A percentile compares a stretch with the other conserved stretches of the same genome.
phyloP scores from a whole-genome alignment of 768 basidiomycete genomes.

The Cyclocybe cylindracea region DNA sequence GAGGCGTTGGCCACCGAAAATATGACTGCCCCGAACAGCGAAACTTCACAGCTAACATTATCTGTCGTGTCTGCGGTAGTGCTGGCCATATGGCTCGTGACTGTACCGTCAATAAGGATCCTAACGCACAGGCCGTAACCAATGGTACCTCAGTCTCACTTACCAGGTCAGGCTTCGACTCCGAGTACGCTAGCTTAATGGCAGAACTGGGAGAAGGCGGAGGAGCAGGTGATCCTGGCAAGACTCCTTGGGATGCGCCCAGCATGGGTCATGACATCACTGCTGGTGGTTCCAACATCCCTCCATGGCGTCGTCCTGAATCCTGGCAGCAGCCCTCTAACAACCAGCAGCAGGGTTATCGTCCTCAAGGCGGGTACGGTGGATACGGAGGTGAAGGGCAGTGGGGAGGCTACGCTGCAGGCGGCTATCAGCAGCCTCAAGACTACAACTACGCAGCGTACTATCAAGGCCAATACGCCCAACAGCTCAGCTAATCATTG shows the following conservation, averaged over 20 bases:
- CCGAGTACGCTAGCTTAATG: constrained; percentile 97
- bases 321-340: constrained; percentile 70
- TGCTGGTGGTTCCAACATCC: constrained; percentile 77
- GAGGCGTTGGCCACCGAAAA: constrained; percentile 93
- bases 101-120: constrained; percentile 92
- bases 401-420: constrained; percentile 49
- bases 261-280: constrained; percentile 64
- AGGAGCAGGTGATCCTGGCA: constrained; percentile 51
- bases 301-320: constrained; percentile 91
- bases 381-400: constrained; percentile 47
- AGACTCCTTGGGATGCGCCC: constrained; percentile 53
- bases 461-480: constrained; percentile 86
- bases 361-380: constrained; percentile 61
- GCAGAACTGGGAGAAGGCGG: constrained; percentile 93
- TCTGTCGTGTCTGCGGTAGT: constrained; percentile 97
- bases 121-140: constrained; percentile 58
- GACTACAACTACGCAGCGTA: constrained; percentile 88
- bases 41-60: constrained; percentile 99
- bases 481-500: constrained; percentile 57
- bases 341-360: constrained; percentile 61
- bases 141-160: constrained; percentile 51
- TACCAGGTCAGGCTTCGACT: constrained; percentile 85
- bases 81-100: constrained; percentile 99
- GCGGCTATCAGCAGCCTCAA: constrained; percentile 54
- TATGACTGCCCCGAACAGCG: constrained; percentile 98